Conservation (phyloP, 768 basidiomycete genomes). For the Lentinula sp. region DNA sequence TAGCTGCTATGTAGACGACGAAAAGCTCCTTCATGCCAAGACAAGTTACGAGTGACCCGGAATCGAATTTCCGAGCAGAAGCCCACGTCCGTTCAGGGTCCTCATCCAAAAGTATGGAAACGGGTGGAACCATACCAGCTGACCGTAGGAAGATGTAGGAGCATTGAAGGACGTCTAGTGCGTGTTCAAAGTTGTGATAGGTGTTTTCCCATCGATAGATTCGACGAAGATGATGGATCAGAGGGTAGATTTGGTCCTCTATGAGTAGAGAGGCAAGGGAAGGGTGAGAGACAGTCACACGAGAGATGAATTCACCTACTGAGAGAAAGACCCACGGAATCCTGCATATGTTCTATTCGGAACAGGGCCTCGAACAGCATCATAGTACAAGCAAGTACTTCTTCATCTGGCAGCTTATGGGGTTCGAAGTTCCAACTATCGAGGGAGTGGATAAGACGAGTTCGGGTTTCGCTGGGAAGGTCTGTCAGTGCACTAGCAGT, state of each 20-base stretch:
- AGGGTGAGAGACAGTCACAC: conserved; percentile 12
- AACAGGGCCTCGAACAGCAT: conserved; percentile 85
- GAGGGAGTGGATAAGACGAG: conserved; percentile 59
- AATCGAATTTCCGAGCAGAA: conserved; percentile 27
- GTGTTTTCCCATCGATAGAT: conserved; percentile 89
- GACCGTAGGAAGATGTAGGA: conserved; percentile 78
- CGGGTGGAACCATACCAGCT: conserved; percentile 77
- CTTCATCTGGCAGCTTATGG: conserved; percentile 72
- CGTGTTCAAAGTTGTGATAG: conserved; percentile 98
- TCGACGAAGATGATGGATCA: conserved; percentile 84
- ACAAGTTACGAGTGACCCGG: conserved; percentile 30
- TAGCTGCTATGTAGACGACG: conserved; percentile 82
- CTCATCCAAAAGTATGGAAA: conserved; percentile 52
- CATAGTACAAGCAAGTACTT: conserved; percentile 74
- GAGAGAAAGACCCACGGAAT: conserved; percentile 51
- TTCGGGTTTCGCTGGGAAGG: conserved; percentile 43
- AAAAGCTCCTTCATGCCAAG: conserved; percentile 72
- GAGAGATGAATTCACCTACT: conserved; percentile 30
- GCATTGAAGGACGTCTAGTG: conserved; percentile 93
- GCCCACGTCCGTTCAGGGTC: conserved; percentile 40
- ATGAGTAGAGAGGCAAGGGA: conserved; percentile 11
- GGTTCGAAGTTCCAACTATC: conserved; percentile 91
- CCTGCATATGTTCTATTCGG: conserved; percentile 66
- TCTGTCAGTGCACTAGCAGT: conserved; percentile 38
- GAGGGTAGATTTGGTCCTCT: conserved; percentile 66